Percentiles rank a stretch among this genome's conserved stretches.
These are phyloP conservation scores for Ceratocystis variospora DNA, from an alignment of 2,329 filamentous ascomycete genomes.

Conservation along the genomic window DNA sequence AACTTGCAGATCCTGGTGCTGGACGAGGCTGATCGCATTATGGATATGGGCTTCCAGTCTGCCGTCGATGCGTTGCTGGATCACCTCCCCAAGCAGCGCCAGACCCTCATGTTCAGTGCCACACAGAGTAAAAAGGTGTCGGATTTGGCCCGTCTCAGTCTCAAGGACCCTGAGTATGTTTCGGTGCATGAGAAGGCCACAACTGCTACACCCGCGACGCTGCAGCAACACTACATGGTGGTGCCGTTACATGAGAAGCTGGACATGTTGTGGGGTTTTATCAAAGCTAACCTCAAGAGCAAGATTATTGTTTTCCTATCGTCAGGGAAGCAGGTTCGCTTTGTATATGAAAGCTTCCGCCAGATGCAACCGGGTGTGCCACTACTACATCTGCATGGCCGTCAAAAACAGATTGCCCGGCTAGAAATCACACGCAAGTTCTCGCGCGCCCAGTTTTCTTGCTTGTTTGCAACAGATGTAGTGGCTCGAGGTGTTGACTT, in stretches of 20 bases:
- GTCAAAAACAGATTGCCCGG: slow-evolving; percentile 81
- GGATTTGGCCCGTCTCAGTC: slow-evolving; percentile 74
- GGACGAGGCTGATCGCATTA: slow-evolving; percentile 89
- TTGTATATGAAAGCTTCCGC: slow-evolving; percentile 84
- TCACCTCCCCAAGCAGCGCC: slow-evolving; percentile 70
- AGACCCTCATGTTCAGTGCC: slow-evolving; percentile 89
- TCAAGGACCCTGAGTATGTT: slow-evolving; percentile 87
- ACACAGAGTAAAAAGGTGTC: slow-evolving; percentile 93
- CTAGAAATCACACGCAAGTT: slow-evolving; percentile 80
- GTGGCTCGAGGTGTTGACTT: slow-evolving; percentile 91
- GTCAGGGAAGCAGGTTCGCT: slow-evolving; percentile 90
- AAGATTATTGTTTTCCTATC: slow-evolving; percentile 95
- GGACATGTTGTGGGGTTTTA: slow-evolving; percentile 83
- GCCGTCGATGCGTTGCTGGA: slow-evolving; percentile 87
- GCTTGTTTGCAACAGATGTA: slow-evolving; percentile 90
- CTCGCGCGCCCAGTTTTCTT: slow-evolving; percentile 64
- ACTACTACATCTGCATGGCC: slow-evolving; percentile 79
- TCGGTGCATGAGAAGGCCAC: slow-evolving; percentile 76
- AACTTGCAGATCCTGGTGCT: slow-evolving; percentile 86
- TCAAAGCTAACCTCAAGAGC: slow-evolving; percentile 76
- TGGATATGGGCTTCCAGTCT: slow-evolving; percentile 92
- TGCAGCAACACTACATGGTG: slow-evolving; percentile 85
- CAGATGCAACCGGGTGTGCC: slow-evolving; percentile 91
- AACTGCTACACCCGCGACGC: slow-evolving; percentile 63
- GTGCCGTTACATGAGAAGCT: slow-evolving; percentile 79